Evolutionary conservation across 1,284 basidiomycete genomes (phyloP).

Genomic region (Trichosporon sp.): DNA sequence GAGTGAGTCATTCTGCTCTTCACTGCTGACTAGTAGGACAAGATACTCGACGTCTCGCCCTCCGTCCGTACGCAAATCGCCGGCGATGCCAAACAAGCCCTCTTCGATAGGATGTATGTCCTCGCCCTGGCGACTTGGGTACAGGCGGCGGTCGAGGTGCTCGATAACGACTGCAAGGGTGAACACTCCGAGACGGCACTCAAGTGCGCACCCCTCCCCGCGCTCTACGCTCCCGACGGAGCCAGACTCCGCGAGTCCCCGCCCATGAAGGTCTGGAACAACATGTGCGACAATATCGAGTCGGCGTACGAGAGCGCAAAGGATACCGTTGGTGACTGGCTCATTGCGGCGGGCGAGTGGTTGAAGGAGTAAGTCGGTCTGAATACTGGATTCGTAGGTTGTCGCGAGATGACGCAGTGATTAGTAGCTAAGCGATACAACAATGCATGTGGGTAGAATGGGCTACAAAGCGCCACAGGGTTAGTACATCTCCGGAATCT

Average conservation of each 20-base stretch:
- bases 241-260: background rate
- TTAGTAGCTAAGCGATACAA: background rate
- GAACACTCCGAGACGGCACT: background rate
- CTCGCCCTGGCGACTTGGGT: background rate
- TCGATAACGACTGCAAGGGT: background rate
- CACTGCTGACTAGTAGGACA: background rate
- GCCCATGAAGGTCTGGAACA: background rate
- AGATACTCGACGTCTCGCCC: background rate
- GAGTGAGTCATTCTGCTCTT: background rate
- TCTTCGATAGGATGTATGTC: background rate
- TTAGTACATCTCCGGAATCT: constrained; percentile 5
- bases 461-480: background rate
- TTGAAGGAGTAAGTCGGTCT: background rate
- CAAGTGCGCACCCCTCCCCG: background rate
- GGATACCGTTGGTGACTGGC: background rate
- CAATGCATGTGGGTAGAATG: background rate
- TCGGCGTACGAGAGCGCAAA: background rate
- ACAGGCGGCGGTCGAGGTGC: background rate
- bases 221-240: background rate
- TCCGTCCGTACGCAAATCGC: background rate
- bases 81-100: background rate
- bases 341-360: background rate
- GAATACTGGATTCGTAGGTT: background rate
- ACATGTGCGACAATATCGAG: background rate
- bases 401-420: background rate